Evolutionary conservation across 2,329 filamentous ascomycete genomes (phyloP).

Genomic region (Sporothrix variecibatus): DNA sequence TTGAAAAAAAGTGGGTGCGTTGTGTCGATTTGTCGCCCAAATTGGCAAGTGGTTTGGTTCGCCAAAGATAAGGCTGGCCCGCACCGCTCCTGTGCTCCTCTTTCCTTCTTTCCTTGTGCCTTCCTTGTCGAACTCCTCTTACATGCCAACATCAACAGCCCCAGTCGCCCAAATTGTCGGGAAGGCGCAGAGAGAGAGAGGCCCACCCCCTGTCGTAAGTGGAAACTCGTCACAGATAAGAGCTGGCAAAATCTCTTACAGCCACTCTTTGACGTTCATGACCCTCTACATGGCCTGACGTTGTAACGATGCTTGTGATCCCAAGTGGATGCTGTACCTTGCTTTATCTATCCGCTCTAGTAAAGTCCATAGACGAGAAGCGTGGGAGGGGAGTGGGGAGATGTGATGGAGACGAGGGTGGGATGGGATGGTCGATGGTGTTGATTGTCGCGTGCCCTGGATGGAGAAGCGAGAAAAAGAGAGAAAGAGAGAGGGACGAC

Average conservation of each 20-base stretch:
- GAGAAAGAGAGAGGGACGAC: background rate
- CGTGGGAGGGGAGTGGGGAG: background rate
- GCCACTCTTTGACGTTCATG: background rate
- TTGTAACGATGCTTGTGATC: background rate
- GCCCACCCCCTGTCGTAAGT: background rate
- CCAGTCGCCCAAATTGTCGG: background rate
- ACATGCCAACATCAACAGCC: background rate
- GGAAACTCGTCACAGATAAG: slow-evolving; percentile 14
- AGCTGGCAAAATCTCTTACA: background rate
- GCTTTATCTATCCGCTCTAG: slow-evolving; percentile 8
- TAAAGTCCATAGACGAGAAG: background rate
- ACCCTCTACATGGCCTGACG: background rate
- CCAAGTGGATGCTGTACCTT: background rate
- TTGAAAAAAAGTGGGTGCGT: background rate
- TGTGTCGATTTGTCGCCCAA: background rate
- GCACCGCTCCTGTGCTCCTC: background rate
- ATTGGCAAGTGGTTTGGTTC: slow-evolving; percentile 9
- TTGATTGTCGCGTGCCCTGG: background rate
- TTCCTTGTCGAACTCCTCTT: background rate
- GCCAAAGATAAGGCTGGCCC: slow-evolving; percentile 20
- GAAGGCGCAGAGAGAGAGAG: background rate
- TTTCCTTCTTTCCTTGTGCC: background rate
- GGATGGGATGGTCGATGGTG: background rate
- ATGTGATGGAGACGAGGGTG: background rate
- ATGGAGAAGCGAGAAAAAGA: background rate